Percentiles rank a stretch among this genome's conserved stretches.
Evolutionary conservation across 192 early-diverging fungal species (phyloP).

Genomic region (Backusella tarrabulga): DNA sequence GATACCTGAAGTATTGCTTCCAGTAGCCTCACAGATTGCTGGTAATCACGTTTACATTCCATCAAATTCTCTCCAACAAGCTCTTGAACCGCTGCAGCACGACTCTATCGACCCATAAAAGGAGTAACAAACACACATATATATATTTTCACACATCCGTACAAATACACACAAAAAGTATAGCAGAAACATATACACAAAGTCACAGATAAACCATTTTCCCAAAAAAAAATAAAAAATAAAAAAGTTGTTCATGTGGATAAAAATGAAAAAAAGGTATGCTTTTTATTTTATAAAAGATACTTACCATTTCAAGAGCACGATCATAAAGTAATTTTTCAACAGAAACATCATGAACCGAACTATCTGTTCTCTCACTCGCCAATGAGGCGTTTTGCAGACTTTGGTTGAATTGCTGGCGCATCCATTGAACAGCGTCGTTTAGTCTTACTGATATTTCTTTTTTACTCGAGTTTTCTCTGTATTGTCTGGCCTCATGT

Average conservation of each 20-base stretch:
- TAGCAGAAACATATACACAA: not conserved
- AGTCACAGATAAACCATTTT: not conserved
- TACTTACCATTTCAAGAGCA: conserved; percentile 62
- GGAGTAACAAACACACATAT: not conserved
- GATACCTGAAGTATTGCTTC: conserved; percentile 62
- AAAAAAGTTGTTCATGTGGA: not conserved
- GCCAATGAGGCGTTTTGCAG: conserved; percentile 74
- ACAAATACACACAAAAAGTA: not conserved
- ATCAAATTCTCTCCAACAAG: conserved; percentile 59
- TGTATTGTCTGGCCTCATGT: conserved; percentile 52
- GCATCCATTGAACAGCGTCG: conserved; percentile 83
- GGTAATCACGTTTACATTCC: conserved; percentile 71
- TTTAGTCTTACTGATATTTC: conserved; percentile 48
- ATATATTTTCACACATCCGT: not conserved
- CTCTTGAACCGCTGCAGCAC: conserved; percentile 62
- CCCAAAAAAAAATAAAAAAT: not conserved
- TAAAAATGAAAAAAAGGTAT: not conserved
- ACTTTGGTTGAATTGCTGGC: conserved; percentile 86
- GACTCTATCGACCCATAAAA: conserved; percentile 39
- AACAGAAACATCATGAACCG: conserved; percentile 42
- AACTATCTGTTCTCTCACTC: conserved; percentile 50
- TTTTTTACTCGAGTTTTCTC: conserved; percentile 38
- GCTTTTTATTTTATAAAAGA: not conserved
- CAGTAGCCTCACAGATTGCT: conserved; percentile 72
- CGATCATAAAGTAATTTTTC: conserved; percentile 76